Evolutionary conservation across 345 rosid genomes (phyloP), one percentile per base, ranked within the genome.

Genomic region (Moricandia moricandioides): DNA sequence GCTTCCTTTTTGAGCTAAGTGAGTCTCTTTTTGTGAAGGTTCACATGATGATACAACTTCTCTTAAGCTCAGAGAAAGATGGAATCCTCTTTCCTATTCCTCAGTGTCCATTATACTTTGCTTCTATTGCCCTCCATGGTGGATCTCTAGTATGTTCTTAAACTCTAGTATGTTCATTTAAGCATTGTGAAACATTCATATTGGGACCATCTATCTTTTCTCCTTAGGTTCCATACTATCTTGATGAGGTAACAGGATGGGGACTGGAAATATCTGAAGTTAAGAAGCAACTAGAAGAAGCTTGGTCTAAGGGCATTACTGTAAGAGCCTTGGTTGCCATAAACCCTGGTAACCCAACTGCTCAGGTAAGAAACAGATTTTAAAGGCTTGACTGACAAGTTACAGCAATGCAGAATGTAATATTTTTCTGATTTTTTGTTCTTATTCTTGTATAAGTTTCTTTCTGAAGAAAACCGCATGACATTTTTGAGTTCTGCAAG

Each of bases 51-150:
- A n/a, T n/a, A n/a, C n/a, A n/a, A n/a, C n/a, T n/a, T n/a, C n/a
- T n/a, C n/a, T n/a, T n/a, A n/a, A n/a, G n/a, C n/a, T n/a, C n/a
- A n/a, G n/a, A n/a, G n/a, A n/a, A n/a, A n/a, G n/a, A n/a, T n/a
- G n/a, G n/a, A n/a, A n/a, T n/a, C n/a, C n/a, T n/a, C n/a, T n/a
- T n/a, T n/a, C n/a, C n/a, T n/a, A n/a, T n/a, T n/a, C n/a, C n/a
- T n/a, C n/a, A n/a, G n/a, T n/a, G n/a, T n/a, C 97, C 97, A 24
- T 75, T 90, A 75, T 94, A 94, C 85, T 91, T 97, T 63, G 98
- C 98, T 70, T 91, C 96, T 37, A 88, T 94, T 77, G 82, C 89
- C 67, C 96, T 94, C 49, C 91, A 90, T 78, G 98, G 97, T 70
- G 98, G 98, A 66, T 80, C n/a, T n/a, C n/a, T n/a, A n/a, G n/a